phyloP scores from a whole-genome alignment of 1,284 basidiomycete species.

The Cutaneotrichosporon spelunceum region DNA sequence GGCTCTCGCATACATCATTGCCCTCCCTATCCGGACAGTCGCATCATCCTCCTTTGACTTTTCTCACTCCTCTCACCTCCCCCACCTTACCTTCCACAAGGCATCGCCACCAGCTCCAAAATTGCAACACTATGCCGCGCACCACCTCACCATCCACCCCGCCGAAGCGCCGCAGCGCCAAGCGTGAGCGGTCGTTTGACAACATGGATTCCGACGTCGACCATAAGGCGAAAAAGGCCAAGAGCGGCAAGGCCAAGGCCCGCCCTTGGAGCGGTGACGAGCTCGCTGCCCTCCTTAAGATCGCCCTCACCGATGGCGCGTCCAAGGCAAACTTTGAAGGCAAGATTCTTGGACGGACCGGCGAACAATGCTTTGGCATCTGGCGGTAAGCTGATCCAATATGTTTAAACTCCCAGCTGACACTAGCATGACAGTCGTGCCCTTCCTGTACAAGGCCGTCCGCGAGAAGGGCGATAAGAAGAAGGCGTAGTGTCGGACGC shows the following conservation, averaged over 20 bases:
- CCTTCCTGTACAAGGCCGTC: slow-evolving; percentile 7
- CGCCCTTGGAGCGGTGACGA: slow-evolving; percentile 11
- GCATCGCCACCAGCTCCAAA: neutral
- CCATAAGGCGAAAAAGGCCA: neutral
- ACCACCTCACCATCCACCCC: neutral
- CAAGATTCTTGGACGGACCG: slow-evolving; percentile 13
- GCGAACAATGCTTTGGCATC: slow-evolving; percentile 10
- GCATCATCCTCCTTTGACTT: neutral
- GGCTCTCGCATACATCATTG: neutral
- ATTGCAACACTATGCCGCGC: neutral
- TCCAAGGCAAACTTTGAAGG: slow-evolving; percentile 13
- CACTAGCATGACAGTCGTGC: slow-evolving; percentile 9
- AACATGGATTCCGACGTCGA: neutral
- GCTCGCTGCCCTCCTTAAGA: slow-evolving; percentile 12
- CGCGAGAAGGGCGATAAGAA: slow-evolving; percentile 3
- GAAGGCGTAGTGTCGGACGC: neutral
- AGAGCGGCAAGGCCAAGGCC: neutral
- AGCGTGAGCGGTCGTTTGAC: neutral
- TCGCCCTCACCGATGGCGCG: neutral
- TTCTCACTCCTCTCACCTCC: neutral
- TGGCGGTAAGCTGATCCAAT: slow-evolving; percentile 15
- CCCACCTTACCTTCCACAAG: neutral
- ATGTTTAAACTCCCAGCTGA: neutral
- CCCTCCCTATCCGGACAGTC: too few relatives aligned
- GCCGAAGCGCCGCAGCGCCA: neutral